A percentile compares a stretch with the other conserved stretches of the same genome.
phyloP scores from a whole-genome alignment of 2,329 filamentous ascomycete genomes.

The Trichoderma atroviride region DNA sequence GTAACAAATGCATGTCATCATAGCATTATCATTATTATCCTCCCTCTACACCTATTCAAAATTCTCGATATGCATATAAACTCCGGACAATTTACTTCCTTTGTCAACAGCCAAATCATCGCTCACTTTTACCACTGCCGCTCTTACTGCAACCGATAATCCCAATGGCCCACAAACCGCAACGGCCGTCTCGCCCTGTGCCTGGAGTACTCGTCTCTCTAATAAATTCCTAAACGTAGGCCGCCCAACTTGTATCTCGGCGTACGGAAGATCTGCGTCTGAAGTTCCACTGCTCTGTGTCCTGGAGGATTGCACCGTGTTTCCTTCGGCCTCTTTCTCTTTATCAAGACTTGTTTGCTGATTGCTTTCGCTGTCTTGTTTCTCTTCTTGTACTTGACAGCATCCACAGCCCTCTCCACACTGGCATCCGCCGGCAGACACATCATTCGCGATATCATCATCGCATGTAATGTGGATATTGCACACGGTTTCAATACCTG shows the following conservation, averaged over 20 bases:
- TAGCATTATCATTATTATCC: background rate
- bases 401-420: background rate
- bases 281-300: background rate
- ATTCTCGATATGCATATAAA: slow-evolving; percentile 13
- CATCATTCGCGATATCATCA: background rate
- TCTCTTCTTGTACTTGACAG: background rate
- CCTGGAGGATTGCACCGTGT: background rate
- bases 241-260: background rate
- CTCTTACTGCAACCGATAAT: slow-evolving; percentile 8
- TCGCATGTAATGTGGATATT: slow-evolving; percentile 1
- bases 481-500: background rate
- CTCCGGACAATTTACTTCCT: background rate
- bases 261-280: background rate
- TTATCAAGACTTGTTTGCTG: background rate
- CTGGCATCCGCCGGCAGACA: background rate
- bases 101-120: slow-evolving; percentile 16
- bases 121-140: background rate
- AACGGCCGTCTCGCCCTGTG: slow-evolving; percentile 12
- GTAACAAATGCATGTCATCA: background rate
- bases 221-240: background rate
- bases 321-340: background rate
- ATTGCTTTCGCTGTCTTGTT: background rate
- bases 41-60: background rate
- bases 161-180: background rate
- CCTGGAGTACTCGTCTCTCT: background rate